Evolutionary conservation across 176 grass and related monocot species (phyloP), one percentile per base, ranked within the genome.

Genomic region (Thalia dealbata): DNA sequence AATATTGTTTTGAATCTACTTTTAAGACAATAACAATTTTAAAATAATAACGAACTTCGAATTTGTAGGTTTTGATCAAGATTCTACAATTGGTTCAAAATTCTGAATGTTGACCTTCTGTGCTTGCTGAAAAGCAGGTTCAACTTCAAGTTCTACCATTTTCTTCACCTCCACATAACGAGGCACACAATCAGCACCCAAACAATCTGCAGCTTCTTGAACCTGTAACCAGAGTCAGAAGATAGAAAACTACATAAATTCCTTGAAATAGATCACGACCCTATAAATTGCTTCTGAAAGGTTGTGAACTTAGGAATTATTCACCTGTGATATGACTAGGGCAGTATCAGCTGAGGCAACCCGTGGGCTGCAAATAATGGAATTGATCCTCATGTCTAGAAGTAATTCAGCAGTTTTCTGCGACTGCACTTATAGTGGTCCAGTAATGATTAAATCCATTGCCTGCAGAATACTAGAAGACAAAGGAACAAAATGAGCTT

Each of bases 361-460:
- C 76, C 88, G 83, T 48, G 95, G 95, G 69, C 87, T 91, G 75
- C 78, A 88, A 30, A 92, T 10, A 78, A 91, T 88, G 71, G 75
- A 67, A 72, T 79, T 81, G 59, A 88, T 70, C 62, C 92, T 92
- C 74, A 78, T 62, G 67, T 92, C 95, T 70, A 97, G 77, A 45
- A 91, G 82, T 66, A 97, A 32, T 82, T 97, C 90, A n/a, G 95
- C 87, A 27, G 85, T 97, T 74, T 97, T 97, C 66, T 97, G 90
- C 44, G 95, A 86, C 95, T 97, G 54, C 66, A 78, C 15, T 71
- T 48, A 7, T n/a, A 68, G 14, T 67, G 50, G 48, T 69, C n/a
- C 59, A 78, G 24, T 69, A 74, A 78, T 78, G 22, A 78, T 43
- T 42, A 76, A 48, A 81, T 71, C 58, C 30, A 52, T 55, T 46